Evolutionary conservation across 169 alveolate species (phyloP), one percentile per base, ranked within the genome.

Genomic region (Plasmodium inui): DNA sequence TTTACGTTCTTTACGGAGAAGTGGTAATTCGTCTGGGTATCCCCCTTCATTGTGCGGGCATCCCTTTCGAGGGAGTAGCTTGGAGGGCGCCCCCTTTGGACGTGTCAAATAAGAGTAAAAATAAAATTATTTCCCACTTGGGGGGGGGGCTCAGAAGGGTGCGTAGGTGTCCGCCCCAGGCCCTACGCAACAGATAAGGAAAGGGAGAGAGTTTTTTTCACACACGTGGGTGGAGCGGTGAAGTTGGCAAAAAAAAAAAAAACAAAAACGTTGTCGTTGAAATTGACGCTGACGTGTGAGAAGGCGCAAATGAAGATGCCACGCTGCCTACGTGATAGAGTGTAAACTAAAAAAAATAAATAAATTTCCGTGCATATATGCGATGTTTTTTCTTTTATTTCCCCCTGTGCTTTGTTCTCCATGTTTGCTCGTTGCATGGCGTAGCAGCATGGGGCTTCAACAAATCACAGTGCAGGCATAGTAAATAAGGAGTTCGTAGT

Each of bases 1-100:
- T 79, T 76, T 4, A 88, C 89, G 30, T 88, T 88, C 7, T 88
- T 88, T 30, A 88, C 94, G 8, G 94, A 88, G 53, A 88, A 79
- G 73, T 88, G 26, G 73, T 88, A 88, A 70, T 80, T 61, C n/a
- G 70, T 57, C 6, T 30, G 80, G 34, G 72, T 79, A 2, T 78
- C 94, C 30, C 41, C 50, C 19, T 88, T 57, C 94, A 88, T 88
- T 2, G 30, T 88, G 17, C 1, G 12, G 79, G 28, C n/a, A n/a
- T n/a, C n/a, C n/a, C n/a, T n/a, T n/a, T n/a, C n/a, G n/a, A n/a
- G 44, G 44, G 44, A 37, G 44, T 0, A 3, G 71, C 12, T 55
- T 14, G 26, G 26, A 6, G 71, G 41, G 14, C 0, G 30, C 3
- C 57, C n/a, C n/a, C 1, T 46, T 46, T 1, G 61, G 22, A 50